Conservation (phyloP, 2,329 filamentous ascomycete genomes). For the Sclerotinia nivalis region DNA sequence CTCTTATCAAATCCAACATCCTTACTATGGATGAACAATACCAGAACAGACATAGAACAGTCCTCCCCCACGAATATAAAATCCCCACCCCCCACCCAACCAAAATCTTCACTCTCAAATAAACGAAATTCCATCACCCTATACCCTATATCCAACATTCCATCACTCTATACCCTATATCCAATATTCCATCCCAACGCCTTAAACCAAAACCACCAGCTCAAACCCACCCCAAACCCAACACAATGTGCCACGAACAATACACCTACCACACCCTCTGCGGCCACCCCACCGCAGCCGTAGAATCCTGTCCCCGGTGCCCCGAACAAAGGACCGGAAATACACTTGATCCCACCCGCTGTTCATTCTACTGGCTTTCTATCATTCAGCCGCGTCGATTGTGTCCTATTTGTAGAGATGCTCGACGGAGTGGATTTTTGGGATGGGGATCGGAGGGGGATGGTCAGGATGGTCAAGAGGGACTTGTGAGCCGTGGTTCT, state of each 20-base stretch:
- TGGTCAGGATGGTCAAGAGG: not conserved
- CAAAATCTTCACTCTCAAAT: not conserved
- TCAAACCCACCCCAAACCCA: not conserved
- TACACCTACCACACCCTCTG: not conserved
- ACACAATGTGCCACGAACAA: not conserved
- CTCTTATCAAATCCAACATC: fast-evolving
- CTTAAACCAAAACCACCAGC: no score
- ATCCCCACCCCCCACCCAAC: not conserved
- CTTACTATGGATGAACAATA: not conserved
- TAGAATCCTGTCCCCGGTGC: not conserved
- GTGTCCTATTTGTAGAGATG: not conserved
- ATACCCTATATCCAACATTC: not conserved
- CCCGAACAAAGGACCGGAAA: not conserved
- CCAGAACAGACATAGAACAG: not conserved
- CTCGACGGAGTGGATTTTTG: not conserved
- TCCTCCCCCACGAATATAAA: not conserved
- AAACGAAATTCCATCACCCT: not conserved
- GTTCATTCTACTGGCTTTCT: slow-evolving; percentile 1
- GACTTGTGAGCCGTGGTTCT: no score
- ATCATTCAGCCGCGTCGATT: not conserved
- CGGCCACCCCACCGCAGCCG: not conserved
- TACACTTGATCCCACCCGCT: not conserved
- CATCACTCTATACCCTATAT: not conserved
- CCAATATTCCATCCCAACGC: not conserved
- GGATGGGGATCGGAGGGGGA: not conserved